Conservation (phyloP, 768 basidiomycete genomes). For the Phlegmacium glaucopus region DNA sequence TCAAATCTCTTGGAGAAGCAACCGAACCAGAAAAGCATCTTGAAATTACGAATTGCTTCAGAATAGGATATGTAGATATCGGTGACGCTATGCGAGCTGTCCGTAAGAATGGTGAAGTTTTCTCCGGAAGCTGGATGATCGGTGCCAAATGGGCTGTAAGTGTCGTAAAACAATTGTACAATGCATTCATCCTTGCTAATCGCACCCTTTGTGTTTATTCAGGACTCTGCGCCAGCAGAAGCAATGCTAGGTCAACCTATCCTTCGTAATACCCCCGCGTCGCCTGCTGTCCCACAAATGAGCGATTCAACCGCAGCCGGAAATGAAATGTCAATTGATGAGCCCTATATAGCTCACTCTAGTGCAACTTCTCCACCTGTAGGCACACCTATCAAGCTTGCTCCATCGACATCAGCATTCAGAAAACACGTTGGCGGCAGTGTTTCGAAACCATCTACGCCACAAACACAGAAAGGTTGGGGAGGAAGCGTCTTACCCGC, state of each 20-base stretch:
- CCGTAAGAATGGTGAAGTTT: slow-evolving; percentile 77
- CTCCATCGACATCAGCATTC: slow-evolving; percentile 72
- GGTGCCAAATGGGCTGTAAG: slow-evolving; percentile 85
- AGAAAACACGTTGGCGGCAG: slow-evolving; percentile 38
- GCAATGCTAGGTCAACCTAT: slow-evolving; percentile 41
- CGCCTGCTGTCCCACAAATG: slow-evolving; percentile 15
- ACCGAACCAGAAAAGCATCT: slow-evolving; percentile 65
- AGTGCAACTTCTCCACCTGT: slow-evolving; percentile 36
- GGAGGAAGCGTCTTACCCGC: slow-evolving; percentile 11
- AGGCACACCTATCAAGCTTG: slow-evolving; percentile 70
- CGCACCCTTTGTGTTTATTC: not conserved
- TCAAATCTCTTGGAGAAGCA: slow-evolving; percentile 67
- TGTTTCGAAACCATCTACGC: slow-evolving; percentile 23
- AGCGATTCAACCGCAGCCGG: slow-evolving; percentile 11
- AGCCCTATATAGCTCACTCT: slow-evolving; percentile 26
- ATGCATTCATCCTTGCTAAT: slow-evolving; percentile 7
- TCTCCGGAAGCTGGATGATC: slow-evolving; percentile 77
- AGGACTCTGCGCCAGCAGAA: slow-evolving; percentile 66
- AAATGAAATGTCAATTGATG: slow-evolving; percentile 47
- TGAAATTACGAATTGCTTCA: slow-evolving; percentile 79
- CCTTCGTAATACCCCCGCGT: slow-evolving; percentile 20
- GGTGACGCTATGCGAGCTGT: slow-evolving; percentile 78
- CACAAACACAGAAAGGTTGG: slow-evolving; percentile 26
- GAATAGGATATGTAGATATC: slow-evolving; percentile 67
- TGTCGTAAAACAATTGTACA: slow-evolving; percentile 14